Base-by-base conservation (phyloP, 225 moss, liverwort and hornwort genomes). In the Polytrichum formosum region DNA sequence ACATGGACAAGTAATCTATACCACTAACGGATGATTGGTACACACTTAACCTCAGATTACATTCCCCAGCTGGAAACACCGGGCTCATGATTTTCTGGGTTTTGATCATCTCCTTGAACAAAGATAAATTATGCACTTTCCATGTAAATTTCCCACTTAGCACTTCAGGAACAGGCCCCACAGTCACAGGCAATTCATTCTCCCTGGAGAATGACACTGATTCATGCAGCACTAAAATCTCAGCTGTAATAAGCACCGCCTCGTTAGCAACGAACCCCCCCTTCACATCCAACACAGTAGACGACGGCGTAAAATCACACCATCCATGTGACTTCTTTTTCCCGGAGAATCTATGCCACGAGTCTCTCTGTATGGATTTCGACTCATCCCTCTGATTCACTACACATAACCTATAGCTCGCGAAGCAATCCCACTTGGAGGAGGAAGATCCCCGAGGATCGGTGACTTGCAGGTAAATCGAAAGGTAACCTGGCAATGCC, bases 1-100 rank as follows among this genome's bases (percentile, higher is more conserved):
- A 90, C 90, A 90, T 90, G 72, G 90, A 90, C 65, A 90, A 58
- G 82, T 90, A 90, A 76, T 87, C 86, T 75, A 84, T 82, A 35
- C 90, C 82, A 46, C 84, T 82, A 18, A 90, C 89, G 56, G 89
- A 90, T 70, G 89, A 90, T 64, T 90, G 89, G 74, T 90, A 90
- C 28, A 90, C 89, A 78, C 89, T 90, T 60, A 90, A 76, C 30
- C 89, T 76, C 62, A 90, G 83, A 77, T 86, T 90, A 73, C 89
- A 90, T 63, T 90, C 89, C 53, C 89, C 89, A 28, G 89, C 89
- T 72, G 89, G 89, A 77, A 90, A 90, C 37, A 90, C 89, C 26
- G 89, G 89, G 70, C 86, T 86, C 89, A 90, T 90, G 61, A 90
- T 90, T 79, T 90, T 90, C 73, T 86, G 89, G 5, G 89, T 90